phyloP scores from a whole-genome alignment of 192 early-diverging fungal species.

The Mortierella alpina region DNA sequence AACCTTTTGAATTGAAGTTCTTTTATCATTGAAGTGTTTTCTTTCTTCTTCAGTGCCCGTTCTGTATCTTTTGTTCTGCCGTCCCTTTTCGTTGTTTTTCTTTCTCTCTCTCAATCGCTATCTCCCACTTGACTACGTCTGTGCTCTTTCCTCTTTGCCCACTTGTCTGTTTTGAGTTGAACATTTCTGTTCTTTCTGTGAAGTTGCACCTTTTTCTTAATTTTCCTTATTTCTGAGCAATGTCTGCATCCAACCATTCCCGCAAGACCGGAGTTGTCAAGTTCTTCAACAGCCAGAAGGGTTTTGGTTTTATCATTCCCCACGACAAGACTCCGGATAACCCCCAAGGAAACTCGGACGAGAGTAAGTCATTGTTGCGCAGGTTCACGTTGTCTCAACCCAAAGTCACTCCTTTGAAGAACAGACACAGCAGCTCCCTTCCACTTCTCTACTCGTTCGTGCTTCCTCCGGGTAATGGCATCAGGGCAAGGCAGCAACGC shows the following conservation, averaged over 20 bases:
- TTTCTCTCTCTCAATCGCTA: not conserved
- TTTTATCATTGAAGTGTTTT: not conserved
- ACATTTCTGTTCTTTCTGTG: not conserved
- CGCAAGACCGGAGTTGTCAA: conserved; percentile 78
- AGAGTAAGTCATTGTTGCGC: conserved; percentile 68
- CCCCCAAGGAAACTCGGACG: conserved; percentile 60
- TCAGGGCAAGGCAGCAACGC: too few species aligned
- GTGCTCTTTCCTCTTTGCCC: not conserved
- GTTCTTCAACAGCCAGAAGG: conserved; percentile 91
- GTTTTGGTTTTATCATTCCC: conserved; percentile 91
- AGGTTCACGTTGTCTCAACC: not conserved
- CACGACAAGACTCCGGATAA: conserved; percentile 62
- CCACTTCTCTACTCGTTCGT: too few species aligned
- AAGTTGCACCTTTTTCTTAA: not conserved
- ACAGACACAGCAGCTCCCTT: too few species aligned
- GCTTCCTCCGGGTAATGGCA: too few species aligned
- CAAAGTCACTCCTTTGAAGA: too few species aligned
- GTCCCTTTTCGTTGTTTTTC: not conserved
- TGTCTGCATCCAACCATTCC: conserved; percentile 39
- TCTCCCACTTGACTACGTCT: not conserved
- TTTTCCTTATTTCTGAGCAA: conserved; percentile 12
- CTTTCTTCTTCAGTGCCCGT: not conserved
- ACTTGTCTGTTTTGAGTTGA: not conserved
- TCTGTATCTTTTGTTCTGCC: not conserved
- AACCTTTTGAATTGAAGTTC: not conserved